Evolutionary conservation across 2,329 filamentous ascomycete species (phyloP).

Genomic region (Fusarium humuli): DNA sequence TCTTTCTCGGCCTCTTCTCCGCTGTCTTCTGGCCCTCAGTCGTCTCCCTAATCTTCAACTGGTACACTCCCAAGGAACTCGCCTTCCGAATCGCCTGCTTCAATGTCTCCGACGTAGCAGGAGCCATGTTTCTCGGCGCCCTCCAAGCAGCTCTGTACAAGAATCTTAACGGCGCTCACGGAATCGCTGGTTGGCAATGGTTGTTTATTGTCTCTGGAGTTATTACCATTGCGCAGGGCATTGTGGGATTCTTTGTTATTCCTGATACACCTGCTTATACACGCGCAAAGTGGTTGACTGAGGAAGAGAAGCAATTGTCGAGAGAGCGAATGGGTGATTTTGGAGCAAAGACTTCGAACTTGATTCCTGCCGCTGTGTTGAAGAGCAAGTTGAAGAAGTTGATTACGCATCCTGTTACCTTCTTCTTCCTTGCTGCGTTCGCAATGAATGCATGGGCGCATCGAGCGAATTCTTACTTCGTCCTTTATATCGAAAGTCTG

Average conservation of each 20-base stretch:
- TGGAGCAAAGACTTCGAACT: slow-evolving; percentile 47
- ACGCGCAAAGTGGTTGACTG: slow-evolving; percentile 47
- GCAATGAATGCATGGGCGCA: slow-evolving; percentile 49
- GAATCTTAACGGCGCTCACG: slow-evolving; percentile 55
- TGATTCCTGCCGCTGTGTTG: slow-evolving; percentile 43
- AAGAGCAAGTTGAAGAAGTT: slow-evolving; percentile 45
- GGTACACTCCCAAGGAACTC: slow-evolving; percentile 58
- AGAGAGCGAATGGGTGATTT: slow-evolving; percentile 46
- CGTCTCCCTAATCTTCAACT: slow-evolving; percentile 56
- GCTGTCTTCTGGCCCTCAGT: slow-evolving; percentile 54
- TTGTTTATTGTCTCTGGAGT: slow-evolving; percentile 59
- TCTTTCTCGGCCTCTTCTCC: slow-evolving; percentile 57
- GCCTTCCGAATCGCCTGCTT: slow-evolving; percentile 57
- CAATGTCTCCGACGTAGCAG: slow-evolving; percentile 57
- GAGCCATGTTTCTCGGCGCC: slow-evolving; percentile 58
- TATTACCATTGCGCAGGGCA: slow-evolving; percentile 56
- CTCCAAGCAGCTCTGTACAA: slow-evolving; percentile 58
- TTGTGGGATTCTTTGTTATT: slow-evolving; percentile 55
- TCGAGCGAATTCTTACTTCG: slow-evolving; percentile 50
- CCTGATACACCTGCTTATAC: slow-evolving; percentile 49
- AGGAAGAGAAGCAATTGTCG: slow-evolving; percentile 45
- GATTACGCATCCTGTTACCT: slow-evolving; percentile 48
- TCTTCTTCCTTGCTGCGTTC: slow-evolving; percentile 49
- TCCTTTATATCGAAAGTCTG: slow-evolving; percentile 49
- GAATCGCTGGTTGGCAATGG: slow-evolving; percentile 60